These are phyloP conservation scores for Ganoderma leucocontextum DNA, from an alignment of 1,284 basidiomycete species.

Conservation along the genomic window DNA sequence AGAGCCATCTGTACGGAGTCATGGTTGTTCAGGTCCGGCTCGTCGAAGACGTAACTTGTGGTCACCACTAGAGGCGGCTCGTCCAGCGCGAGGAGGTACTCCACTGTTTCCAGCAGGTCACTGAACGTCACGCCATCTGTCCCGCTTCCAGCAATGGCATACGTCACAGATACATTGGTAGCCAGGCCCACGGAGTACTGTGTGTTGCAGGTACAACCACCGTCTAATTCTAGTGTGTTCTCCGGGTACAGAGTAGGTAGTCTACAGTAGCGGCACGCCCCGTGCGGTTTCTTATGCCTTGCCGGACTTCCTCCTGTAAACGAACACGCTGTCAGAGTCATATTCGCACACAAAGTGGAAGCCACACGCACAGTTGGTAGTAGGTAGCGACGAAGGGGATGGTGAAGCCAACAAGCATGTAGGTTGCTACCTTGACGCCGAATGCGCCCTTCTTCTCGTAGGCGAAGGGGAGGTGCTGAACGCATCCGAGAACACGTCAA, in stretches of 20 bases:
- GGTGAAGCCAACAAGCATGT: slow-evolving; percentile 65
- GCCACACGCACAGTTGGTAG: slow-evolving; percentile 69
- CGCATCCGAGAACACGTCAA: slow-evolving; percentile 12
- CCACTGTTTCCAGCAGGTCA: slow-evolving; percentile 42
- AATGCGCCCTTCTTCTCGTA: slow-evolving; percentile 64
- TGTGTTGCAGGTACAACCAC: background rate
- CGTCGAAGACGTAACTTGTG: slow-evolving; percentile 61
- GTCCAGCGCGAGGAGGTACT: slow-evolving; percentile 40
- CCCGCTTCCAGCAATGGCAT: slow-evolving; percentile 25
- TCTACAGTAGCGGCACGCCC: slow-evolving; percentile 27
- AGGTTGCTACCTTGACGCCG: slow-evolving; percentile 63
- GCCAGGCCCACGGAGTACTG: slow-evolving; percentile 64
- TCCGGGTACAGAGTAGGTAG: slow-evolving; percentile 28
- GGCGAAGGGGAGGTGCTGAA: slow-evolving; percentile 76
- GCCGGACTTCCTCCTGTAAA: slow-evolving; percentile 33
- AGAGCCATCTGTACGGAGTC: slow-evolving; percentile 52
- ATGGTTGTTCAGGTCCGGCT: slow-evolving; percentile 41
- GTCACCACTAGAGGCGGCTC: slow-evolving; percentile 43
- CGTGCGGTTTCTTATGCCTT: slow-evolving; percentile 27
- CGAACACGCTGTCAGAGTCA: slow-evolving; percentile 9
- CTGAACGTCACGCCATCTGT: slow-evolving; percentile 25
- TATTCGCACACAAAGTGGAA: background rate
- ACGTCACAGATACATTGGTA: slow-evolving; percentile 49
- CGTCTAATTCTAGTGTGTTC: slow-evolving; percentile 17
- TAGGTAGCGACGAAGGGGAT: slow-evolving; percentile 71